phyloP scores from a whole-genome alignment of 164 flowering plant genomes.

The Cinnamomum micranthum region DNA sequence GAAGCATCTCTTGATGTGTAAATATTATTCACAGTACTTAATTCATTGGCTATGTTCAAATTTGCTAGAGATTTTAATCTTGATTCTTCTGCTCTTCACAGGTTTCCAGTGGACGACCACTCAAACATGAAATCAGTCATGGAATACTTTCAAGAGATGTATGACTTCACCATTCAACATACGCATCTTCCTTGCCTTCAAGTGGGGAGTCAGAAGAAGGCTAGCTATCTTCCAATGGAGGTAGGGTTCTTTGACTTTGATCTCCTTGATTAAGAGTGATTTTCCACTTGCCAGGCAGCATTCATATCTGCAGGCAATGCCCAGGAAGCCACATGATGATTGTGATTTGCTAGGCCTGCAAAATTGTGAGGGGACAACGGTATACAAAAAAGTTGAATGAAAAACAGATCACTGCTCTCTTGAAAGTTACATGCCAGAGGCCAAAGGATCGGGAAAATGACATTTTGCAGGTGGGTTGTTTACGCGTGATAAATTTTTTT shows the following conservation, averaged over 20 bases:
- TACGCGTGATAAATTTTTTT: background rate
- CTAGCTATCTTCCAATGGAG: conserved; percentile 79
- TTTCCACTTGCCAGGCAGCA: background rate
- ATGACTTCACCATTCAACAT: conserved; percentile 60
- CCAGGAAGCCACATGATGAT: conserved; percentile 6
- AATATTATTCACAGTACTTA: too few species aligned
- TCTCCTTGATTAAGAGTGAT: background rate
- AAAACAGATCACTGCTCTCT: conserved; percentile 68
- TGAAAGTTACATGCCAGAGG: conserved; percentile 81
- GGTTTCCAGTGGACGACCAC: conserved; percentile 63
- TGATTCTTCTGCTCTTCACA: conserved; percentile 11
- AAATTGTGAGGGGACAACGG: conserved; percentile 79
- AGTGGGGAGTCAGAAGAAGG: conserved; percentile 67
- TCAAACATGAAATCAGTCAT: conserved; percentile 63
- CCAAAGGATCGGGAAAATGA: conserved; percentile 71
- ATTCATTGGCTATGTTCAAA: background rate
- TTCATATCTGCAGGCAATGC: background rate
- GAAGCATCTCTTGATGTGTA: background rate
- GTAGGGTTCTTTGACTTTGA: conserved; percentile 21
- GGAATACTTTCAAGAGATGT: conserved; percentile 66
- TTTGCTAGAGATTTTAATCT: background rate
- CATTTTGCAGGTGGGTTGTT: conserved; percentile 50
- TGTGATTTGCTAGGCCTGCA: conserved; percentile 55
- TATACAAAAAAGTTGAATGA: conserved; percentile 81
- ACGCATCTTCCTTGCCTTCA: conserved; percentile 67